These are phyloP conservation scores for Botrytis tulipae DNA, from an alignment of 2,329 filamentous ascomycete genomes.

Conservation along the genomic window DNA sequence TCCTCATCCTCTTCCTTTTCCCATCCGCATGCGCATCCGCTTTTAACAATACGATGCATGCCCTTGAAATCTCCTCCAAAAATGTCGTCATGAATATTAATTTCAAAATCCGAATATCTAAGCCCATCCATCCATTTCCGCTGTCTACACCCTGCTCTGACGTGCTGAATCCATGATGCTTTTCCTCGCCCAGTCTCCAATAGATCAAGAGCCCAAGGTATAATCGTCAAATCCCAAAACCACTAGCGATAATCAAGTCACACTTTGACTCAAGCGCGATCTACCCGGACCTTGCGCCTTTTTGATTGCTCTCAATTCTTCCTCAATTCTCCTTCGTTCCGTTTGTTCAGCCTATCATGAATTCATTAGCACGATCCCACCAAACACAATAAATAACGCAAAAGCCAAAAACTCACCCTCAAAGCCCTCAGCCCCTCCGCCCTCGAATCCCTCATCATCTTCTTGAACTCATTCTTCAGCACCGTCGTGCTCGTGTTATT, in stretches of 20 bases:
- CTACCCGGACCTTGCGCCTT: conserved; percentile 38
- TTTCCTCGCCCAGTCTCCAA: neutral
- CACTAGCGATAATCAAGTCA: conserved; percentile 11
- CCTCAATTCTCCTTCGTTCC: conserved; percentile 65
- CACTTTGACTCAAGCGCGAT: conserved; percentile 38
- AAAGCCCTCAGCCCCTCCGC: conserved; percentile 63
- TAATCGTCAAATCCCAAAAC: no score
- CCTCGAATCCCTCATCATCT: conserved; percentile 74
- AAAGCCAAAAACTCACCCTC: conserved; percentile 51
- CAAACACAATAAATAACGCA: neutral
- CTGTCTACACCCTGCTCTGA: neutral
- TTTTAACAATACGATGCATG: neutral
- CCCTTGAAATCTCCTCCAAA: neutral
- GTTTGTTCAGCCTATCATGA: conserved; percentile 65
- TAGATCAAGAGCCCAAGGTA: neutral
- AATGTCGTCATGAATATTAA: neutral
- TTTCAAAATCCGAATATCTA: neutral
- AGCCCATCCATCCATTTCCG: neutral
- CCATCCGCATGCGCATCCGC: neutral
- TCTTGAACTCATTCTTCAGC: conserved; percentile 72
- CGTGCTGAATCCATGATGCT: neutral
- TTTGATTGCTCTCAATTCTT: conserved; percentile 53
- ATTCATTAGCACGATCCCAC: conserved; percentile 14
- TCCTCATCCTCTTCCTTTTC: neutral
- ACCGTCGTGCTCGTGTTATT: conserved; percentile 61